Base-by-base conservation (phyloP, 164 flowering plant genomes). In the Umbilicus rupestris region DNA sequence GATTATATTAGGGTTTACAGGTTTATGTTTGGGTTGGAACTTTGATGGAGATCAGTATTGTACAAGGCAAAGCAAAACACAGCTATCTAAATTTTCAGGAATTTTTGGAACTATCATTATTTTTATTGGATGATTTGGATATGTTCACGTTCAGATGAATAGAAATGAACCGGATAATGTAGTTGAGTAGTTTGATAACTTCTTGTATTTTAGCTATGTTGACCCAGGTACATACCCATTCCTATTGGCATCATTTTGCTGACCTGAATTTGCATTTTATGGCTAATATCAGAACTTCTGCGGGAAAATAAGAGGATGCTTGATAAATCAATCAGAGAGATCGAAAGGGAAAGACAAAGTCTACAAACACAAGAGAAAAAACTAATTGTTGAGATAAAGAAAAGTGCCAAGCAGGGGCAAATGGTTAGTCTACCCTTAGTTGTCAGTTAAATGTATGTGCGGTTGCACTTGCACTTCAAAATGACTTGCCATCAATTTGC, bases 261-360 rank as follows among this genome's bases (percentile, higher is more conserved):
- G 44, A 41, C 22, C 7, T 46, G 50, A 17, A 46, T 17, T 46
- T 46, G 20, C 3, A 17, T 46, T 16, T 46, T 1, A 3, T 19
- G 50, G 3, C 50, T 16, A 8, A 46, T 46, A 69, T 62, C 78
- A 94, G 98, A 89, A 66, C 85, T 94, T 70, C 82, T 94, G 86
- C 87, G 97, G 83, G 98, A 93, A 58, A 90, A 93, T 65, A 93
- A 93, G 81, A 69, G 96, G 73, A 94, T 94, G 98, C 72, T 91
- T 50, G 97, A 94, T 75, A 90, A 86, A 73, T 93, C 98, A 3
- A 93, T 93, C 29, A 75, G 97, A 62, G 96, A 93, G 72, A 88
- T 92, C 46, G 98, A 93, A 76, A 84, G 98, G 78, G 98, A 93
- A 81, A 88, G 96, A 63, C 98, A 93, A 71, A 88, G 92, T 60